These are phyloP conservation scores for Panaeolus papilionaceus DNA, from an alignment of 768 basidiomycete species.

Conservation along the genomic window DNA sequence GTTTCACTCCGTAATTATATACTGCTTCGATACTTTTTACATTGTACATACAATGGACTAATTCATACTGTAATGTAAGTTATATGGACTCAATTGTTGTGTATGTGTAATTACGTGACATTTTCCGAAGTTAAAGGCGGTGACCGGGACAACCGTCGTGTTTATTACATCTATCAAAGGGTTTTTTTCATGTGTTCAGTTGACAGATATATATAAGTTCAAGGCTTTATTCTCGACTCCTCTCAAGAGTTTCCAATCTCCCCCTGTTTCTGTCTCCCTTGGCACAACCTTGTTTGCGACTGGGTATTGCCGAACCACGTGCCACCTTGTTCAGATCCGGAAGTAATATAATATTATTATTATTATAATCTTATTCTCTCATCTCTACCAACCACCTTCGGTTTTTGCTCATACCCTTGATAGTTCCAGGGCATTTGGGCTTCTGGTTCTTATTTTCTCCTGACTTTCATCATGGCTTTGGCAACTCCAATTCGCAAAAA, in stretches of 20 bases:
- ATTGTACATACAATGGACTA: background rate
- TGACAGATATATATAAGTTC: background rate
- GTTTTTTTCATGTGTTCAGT: background rate
- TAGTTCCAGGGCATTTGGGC: constrained; percentile 10
- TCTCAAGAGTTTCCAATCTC: background rate
- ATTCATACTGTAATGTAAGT: background rate
- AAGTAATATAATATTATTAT: constrained; percentile 24
- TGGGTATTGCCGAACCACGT: constrained; percentile 27
- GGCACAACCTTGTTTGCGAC: constrained; percentile 10
- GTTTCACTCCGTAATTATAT: background rate
- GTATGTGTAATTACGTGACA: background rate
- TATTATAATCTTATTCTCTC: constrained; percentile 20
- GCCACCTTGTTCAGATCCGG: constrained; percentile 32
- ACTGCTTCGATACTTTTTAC: background rate
- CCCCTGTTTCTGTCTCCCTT: background rate
- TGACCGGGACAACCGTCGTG: background rate
- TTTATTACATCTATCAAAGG: background rate
- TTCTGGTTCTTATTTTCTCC: constrained; percentile 13
- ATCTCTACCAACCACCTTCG: constrained; percentile 14
- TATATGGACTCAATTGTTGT: constrained; percentile 1
- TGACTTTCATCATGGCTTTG: constrained; percentile 37
- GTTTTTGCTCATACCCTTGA: constrained; percentile 4
- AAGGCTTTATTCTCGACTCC: background rate
- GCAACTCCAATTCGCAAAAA: constrained; percentile 83
- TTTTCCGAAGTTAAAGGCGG: background rate